Evolutionary conservation across 805 yeast genomes (phyloP).

Genomic region (Clavispora carvajalis): DNA sequence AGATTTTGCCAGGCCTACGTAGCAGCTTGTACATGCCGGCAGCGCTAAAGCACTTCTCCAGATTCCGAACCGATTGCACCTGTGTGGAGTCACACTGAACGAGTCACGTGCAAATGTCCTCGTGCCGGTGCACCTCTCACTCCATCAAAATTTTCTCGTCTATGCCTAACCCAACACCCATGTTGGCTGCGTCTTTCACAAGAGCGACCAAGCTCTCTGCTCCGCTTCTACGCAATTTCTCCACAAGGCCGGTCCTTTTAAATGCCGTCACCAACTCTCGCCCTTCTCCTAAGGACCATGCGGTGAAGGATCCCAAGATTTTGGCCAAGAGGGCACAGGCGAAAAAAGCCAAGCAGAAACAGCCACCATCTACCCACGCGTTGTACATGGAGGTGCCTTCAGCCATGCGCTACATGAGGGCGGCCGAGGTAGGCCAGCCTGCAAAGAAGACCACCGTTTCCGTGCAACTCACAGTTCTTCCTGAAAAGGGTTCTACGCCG

Average conservation of each 20-base stretch:
- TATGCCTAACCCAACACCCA: neutral
- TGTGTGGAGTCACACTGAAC: no score
- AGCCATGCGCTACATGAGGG: conserved; percentile 77
- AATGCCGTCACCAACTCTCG: conserved; percentile 1
- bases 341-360: conserved; percentile 9
- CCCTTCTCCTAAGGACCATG: conserved; percentile 15
- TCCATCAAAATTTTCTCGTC: conserved; percentile 4
- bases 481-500: conserved; percentile 74
- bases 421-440: conserved; percentile 87
- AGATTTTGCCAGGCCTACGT: no score
- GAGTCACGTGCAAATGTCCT: neutral
- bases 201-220: neutral
- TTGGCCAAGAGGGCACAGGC: conserved; percentile 9
- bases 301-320: conserved; percentile 12
- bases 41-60: no score
- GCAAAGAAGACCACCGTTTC: conserved; percentile 60
- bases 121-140: neutral
- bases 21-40: no score
- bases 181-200: neutral
- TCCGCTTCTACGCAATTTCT: conserved; percentile 1
- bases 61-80: no score
- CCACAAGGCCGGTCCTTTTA: neutral
- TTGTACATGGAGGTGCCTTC: conserved; percentile 64
- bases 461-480: conserved; percentile 56
- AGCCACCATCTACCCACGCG: conserved; percentile 46